Base-by-base conservation (phyloP, 2,329 filamentous ascomycete species). In the Aspergillus unguis region DNA sequence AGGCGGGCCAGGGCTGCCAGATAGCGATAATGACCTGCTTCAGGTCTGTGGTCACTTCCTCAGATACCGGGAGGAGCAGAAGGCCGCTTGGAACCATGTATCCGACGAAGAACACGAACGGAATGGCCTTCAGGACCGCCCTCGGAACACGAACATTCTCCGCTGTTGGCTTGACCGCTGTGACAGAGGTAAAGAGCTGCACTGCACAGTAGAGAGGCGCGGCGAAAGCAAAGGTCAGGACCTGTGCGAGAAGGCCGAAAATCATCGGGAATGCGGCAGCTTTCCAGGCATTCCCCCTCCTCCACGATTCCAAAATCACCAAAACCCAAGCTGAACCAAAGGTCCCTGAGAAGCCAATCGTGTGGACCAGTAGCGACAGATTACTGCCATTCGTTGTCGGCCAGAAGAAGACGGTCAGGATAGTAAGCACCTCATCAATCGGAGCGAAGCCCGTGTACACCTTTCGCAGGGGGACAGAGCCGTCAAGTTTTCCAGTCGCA, bases 1-100 rank as follows among this genome's bases (percentile, higher is more conserved):
- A 77, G 17, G 77, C 59, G 0, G 79, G 77, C 65, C 79, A 81
- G 3, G 72, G 65, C 56, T 81, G 78, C 77, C 79, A 81, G 42
- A 76, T 57, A 1, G 76, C 75, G 27, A 79, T 76, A 51, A 75
- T 71, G 25, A 68, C 66, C 58, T 81, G 78, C 56, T 78, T 80
- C 9, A 68, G 65, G n/a, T 70, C 64, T 11, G 71, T 60, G 1
- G 69, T 68, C 10, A 78, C 57, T 1, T 69, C 25, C 0, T 60
- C 61, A 0, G 76, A 76, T 2, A 71, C 65, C 1, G 76, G 75
- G 4, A 80, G 62, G 8, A 67, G 61, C 68, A 80, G 74, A 3
- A 75, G 56, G 25, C 74, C 50, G 0, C 73, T 69, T 0, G 78
- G 79, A 2, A 78, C 42, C 36, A 76, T 58, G 57, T 73, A 80